Percentiles rank a stretch among this genome's conserved stretches.
Evolutionary conservation across 805 yeast genomes (phyloP).

Genomic region (Zygosaccharomyces siamensis): DNA sequence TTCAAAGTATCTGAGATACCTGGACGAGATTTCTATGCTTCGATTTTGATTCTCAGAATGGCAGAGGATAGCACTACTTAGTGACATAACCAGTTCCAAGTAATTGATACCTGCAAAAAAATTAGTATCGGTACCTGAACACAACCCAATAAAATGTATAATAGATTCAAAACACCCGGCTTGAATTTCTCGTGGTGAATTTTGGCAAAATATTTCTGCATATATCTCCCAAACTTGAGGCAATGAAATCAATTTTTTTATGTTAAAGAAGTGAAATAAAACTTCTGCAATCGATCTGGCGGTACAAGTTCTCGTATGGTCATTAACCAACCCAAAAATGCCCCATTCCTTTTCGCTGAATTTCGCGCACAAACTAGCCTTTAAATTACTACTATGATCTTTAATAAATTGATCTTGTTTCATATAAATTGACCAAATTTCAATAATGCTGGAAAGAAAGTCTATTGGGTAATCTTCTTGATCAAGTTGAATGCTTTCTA

Average conservation of each 20-base stretch:
- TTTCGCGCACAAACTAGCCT: slow-evolving; percentile 17
- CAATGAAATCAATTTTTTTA: slow-evolving; percentile 15
- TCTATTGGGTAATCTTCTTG: slow-evolving; percentile 26
- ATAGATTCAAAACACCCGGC: slow-evolving; percentile 37
- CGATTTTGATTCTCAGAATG: slow-evolving; percentile 19
- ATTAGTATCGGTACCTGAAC: slow-evolving; percentile 23
- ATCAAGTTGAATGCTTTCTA: slow-evolving; percentile 21
- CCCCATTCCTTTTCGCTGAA: slow-evolving; percentile 28
- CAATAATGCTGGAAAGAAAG: slow-evolving; percentile 26
- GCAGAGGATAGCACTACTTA: slow-evolving; percentile 29
- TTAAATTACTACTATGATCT: slow-evolving; percentile 19
- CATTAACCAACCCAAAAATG: slow-evolving; percentile 29
- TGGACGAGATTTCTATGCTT: slow-evolving; percentile 20
- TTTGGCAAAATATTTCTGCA: slow-evolving; percentile 18
- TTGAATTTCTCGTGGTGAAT: slow-evolving; percentile 25
- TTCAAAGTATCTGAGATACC: slow-evolving; percentile 24
- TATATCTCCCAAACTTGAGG: slow-evolving; percentile 24
- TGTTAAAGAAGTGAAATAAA: slow-evolving; percentile 26
- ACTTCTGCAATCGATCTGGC: slow-evolving; percentile 38
- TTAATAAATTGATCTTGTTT: slow-evolving; percentile 22
- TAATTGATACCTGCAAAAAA: slow-evolving; percentile 29
- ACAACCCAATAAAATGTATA: slow-evolving; percentile 34
- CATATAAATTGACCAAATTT: slow-evolving; percentile 22
- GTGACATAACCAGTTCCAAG: slow-evolving; percentile 21
- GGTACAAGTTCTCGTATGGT: slow-evolving; percentile 25